A percentile compares a stretch with the other conserved stretches of the same genome.
Conservation (phyloP, 2,329 filamentous ascomycete species). For the Hypoxylon sp. region DNA sequence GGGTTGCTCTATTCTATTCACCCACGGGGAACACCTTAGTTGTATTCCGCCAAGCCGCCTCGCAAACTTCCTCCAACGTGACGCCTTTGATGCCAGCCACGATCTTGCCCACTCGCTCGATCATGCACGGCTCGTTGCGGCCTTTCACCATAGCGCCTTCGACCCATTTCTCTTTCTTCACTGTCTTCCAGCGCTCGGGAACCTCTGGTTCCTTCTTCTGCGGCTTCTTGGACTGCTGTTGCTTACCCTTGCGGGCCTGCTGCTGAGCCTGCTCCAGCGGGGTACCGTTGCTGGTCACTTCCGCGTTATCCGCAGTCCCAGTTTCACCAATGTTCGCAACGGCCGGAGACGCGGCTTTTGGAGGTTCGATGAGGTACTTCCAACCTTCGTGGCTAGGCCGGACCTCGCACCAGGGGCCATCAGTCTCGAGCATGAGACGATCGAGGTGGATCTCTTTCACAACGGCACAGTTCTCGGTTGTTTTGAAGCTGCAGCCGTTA, state of each 20-base stretch:
- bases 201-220: slow-evolving; percentile 74
- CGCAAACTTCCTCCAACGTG: slow-evolving; percentile 82
- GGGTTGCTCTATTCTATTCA: slow-evolving; percentile 51
- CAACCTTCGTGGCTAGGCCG: slow-evolving; percentile 88
- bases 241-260: slow-evolving; percentile 27
- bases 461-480: slow-evolving; percentile 87
- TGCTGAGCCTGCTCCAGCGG: slow-evolving; percentile 16
- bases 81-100: slow-evolving; percentile 89
- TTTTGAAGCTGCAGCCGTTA: slow-evolving; percentile 97
- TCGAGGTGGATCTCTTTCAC: slow-evolving; percentile 83
- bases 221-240: slow-evolving; percentile 55
- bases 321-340: not conserved
- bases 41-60: slow-evolving; percentile 88
- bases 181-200: slow-evolving; percentile 79
- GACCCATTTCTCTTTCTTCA: slow-evolving; percentile 97
- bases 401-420: slow-evolving; percentile 98
- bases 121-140: slow-evolving; percentile 90
- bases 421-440: slow-evolving; percentile 91
- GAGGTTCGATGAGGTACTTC: slow-evolving; percentile 69
- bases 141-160: slow-evolving; percentile 93
- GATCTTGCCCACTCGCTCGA: slow-evolving; percentile 87
- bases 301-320: not conserved
- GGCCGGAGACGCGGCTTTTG: slow-evolving; percentile 14
- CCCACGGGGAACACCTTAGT: slow-evolving; percentile 81
- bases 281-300: not conserved